Conservation (phyloP, 2,329 filamentous ascomycete species). For the Arachnopeziza araneosa region DNA sequence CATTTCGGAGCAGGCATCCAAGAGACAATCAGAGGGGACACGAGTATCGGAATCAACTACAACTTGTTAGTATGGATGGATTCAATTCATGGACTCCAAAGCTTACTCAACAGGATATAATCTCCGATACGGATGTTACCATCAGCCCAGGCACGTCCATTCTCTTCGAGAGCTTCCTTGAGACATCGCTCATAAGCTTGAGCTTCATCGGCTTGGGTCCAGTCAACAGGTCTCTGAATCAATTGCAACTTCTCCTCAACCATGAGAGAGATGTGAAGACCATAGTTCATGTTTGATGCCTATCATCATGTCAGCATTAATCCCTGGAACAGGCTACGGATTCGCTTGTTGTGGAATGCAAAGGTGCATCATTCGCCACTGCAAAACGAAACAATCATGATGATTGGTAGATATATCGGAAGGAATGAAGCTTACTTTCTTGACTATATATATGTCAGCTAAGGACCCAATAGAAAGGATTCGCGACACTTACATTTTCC, state of each 20-base stretch:
- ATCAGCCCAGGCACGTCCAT: conserved; percentile 72
- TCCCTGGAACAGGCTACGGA: not conserved
- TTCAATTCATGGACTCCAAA: conserved; percentile 11
- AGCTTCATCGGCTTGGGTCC: conserved; percentile 65
- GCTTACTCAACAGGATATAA: conserved; percentile 63
- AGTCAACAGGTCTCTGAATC: conserved; percentile 52
- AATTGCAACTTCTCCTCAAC: conserved; percentile 63
- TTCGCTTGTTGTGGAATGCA: not conserved
- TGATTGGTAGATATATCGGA: not conserved
- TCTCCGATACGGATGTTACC: conserved; percentile 83
- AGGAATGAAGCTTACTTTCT: conserved; percentile 32
- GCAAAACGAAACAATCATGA: not conserved
- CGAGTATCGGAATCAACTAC: conserved; percentile 70
- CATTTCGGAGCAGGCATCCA: conserved; percentile 78
- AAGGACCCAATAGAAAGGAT: not conserved
- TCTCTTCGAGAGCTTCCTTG: conserved; percentile 59
- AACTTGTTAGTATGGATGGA: not conserved
- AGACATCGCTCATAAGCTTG: conserved; percentile 61
- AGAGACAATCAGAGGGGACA: conserved; percentile 69
- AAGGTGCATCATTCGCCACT: too few species aligned
- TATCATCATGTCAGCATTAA: conserved; percentile 37
- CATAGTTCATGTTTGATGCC: conserved; percentile 70
- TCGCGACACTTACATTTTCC: conserved; percentile 43
- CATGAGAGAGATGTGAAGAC: conserved; percentile 60
- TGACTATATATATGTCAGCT: conserved; percentile 26